These are phyloP conservation scores for Termitomyces eurrhizus DNA, from an alignment of 768 basidiomycete genomes.

Conservation along the genomic window DNA sequence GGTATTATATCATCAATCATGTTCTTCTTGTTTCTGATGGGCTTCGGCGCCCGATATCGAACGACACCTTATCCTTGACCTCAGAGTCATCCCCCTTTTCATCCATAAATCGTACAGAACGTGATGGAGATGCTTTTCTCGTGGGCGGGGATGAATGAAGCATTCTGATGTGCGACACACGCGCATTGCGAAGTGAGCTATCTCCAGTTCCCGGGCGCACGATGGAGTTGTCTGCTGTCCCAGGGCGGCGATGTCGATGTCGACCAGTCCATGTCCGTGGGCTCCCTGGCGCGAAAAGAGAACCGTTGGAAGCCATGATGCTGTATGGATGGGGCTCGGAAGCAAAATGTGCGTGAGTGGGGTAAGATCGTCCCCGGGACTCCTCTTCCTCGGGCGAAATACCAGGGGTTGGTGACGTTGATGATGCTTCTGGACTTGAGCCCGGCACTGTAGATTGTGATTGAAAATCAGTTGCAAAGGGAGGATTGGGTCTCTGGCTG, in stretches of 20 bases:
- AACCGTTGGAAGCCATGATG: background rate
- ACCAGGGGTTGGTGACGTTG: conserved; percentile 6
- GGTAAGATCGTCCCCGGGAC: conserved; percentile 9
- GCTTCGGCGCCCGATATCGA: conserved; percentile 5
- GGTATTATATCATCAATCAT: background rate
- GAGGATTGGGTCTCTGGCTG: conserved; percentile 9
- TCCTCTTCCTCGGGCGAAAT: conserved; percentile 8
- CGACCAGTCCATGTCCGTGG: background rate
- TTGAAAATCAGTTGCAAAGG: background rate
- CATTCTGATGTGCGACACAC: conserved; percentile 29
- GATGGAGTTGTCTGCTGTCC: conserved; percentile 9
- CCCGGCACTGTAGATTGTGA: background rate
- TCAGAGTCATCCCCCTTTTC: conserved; percentile 10
- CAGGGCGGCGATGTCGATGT: conserved; percentile 10
- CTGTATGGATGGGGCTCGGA: background rate
- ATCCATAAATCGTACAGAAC: conserved; percentile 40
- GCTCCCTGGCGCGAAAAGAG: background rate
- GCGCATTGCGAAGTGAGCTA: conserved; percentile 24
- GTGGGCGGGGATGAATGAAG: conserved; percentile 26
- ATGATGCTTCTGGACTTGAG: background rate
- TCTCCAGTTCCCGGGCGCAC: conserved; percentile 23
- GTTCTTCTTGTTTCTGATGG: background rate
- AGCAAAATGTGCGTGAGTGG: background rate
- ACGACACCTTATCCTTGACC: conserved; percentile 8
- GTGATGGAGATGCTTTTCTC: conserved; percentile 40